Evolutionary conservation across 1,139 yeast genomes (phyloP).

Genomic region (Komagataea norvegica): DNA sequence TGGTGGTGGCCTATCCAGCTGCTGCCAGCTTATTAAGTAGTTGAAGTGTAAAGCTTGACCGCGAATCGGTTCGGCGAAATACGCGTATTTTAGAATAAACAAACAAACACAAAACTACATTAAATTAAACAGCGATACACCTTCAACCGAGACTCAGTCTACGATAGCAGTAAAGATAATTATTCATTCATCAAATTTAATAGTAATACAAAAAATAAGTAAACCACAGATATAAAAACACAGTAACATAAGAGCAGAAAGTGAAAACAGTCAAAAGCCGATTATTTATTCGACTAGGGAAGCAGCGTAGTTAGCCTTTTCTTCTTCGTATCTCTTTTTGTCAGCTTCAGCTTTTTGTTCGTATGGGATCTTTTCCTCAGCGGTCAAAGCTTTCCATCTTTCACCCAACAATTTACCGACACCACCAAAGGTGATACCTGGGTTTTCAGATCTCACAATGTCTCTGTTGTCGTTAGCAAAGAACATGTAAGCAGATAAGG

Average conservation of each 20-base stretch:
- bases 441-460: conserved; percentile 88
- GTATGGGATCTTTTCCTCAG: conserved; percentile 82
- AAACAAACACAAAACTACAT: neutral
- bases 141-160: neutral
- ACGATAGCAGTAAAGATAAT: neutral
- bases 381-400: conserved; percentile 86
- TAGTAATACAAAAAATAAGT: conserved; percentile 4
- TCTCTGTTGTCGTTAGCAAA: conserved; percentile 98
- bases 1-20: neutral
- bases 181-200: neutral
- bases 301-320: conserved; percentile 82
- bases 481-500: conserved; percentile 97
- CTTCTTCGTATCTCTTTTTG: conserved; percentile 95
- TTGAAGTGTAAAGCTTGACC: too few species aligned
- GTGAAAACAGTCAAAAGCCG: neutral
- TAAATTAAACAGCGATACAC: neutral
- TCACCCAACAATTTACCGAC: conserved; percentile 92
- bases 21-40: too few species aligned
- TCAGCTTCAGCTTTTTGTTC: conserved; percentile 92
- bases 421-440: conserved; percentile 89
- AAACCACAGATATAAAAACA: conserved; percentile 2
- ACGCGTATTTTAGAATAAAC: neutral
- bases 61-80: neutral
- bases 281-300: conserved; percentile 11
- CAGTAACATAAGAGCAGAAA: neutral